Evolutionary conservation across 2,329 filamentous ascomycete genomes (phyloP).

Genomic region (Aspergillus spinulosporus): DNA sequence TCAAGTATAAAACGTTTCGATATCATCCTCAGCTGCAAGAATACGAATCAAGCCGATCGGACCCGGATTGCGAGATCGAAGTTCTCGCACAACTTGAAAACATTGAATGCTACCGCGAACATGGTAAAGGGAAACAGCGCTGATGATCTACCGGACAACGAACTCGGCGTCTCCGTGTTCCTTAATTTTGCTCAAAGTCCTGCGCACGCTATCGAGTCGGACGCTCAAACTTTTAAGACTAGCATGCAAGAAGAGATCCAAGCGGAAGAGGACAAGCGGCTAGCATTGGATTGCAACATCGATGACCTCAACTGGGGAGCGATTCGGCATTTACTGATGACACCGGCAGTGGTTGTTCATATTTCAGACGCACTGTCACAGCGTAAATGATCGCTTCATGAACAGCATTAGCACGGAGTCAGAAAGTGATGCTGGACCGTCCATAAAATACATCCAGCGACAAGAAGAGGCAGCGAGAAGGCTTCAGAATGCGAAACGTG

Average conservation of each 20-base stretch:
- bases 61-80: not conserved
- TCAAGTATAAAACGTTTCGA: too few species aligned
- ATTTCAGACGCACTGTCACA: not conserved
- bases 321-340: not conserved
- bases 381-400: not conserved
- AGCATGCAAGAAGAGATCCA: not conserved
- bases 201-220: not conserved
- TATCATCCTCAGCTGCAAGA: not conserved
- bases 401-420: not conserved
- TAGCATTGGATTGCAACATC: not conserved
- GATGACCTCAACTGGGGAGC: not conserved
- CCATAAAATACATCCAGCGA: not conserved
- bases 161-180: not conserved
- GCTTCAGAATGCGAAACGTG: not conserved
- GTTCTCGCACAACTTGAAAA: not conserved
- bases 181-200: not conserved
- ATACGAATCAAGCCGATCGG: not conserved
- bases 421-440: conserved; percentile 3
- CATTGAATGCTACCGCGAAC: not conserved
- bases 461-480: not conserved
- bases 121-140: not conserved
- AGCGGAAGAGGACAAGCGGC: not conserved
- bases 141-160: not conserved
- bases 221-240: not conserved
- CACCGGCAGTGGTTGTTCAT: not conserved